phyloP scores from a whole-genome alignment of 2,329 filamentous ascomycete species.

The Penicillium verrucosum region DNA sequence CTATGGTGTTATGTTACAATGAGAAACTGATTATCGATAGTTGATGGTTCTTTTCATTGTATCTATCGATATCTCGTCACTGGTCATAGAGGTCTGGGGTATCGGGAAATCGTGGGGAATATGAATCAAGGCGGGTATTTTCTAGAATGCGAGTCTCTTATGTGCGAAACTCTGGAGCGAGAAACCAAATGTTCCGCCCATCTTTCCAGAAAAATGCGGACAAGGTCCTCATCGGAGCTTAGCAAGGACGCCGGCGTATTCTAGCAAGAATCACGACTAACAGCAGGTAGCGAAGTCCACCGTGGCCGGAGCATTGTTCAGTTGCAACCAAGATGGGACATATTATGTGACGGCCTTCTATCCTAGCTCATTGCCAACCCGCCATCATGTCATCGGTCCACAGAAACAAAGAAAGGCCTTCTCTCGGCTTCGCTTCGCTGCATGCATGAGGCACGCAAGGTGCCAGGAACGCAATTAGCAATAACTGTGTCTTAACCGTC shows the following conservation, averaged over 20 bases:
- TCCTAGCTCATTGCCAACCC: not conserved
- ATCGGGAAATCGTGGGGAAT: not conserved
- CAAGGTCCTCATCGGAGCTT: not conserved
- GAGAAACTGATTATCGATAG: not conserved
- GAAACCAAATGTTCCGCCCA: not conserved
- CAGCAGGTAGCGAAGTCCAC: not conserved
- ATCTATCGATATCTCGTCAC: not conserved
- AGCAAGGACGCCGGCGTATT: not conserved
- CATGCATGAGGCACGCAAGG: not conserved
- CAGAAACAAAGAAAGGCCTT: not conserved
- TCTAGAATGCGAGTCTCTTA: not conserved
- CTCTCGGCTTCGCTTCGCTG: not conserved
- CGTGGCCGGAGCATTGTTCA: not conserved
- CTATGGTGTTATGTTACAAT: not conserved
- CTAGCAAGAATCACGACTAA: not conserved
- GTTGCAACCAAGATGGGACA: not conserved
- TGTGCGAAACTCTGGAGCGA: not conserved
- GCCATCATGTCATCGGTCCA: too few relatives aligned
- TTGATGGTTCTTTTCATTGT: not conserved
- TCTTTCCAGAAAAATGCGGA: not conserved
- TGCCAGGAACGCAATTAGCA: not conserved
- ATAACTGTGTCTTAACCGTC: slow-evolving; percentile 27
- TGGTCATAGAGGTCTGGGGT: slow-evolving; percentile 4
- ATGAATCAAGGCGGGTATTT: not conserved
- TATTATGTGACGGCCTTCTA: not conserved